Evolutionary conservation across 768 basidiomycete genomes (phyloP), one percentile per base, ranked within the genome.

Genomic region (Imleria badia): DNA sequence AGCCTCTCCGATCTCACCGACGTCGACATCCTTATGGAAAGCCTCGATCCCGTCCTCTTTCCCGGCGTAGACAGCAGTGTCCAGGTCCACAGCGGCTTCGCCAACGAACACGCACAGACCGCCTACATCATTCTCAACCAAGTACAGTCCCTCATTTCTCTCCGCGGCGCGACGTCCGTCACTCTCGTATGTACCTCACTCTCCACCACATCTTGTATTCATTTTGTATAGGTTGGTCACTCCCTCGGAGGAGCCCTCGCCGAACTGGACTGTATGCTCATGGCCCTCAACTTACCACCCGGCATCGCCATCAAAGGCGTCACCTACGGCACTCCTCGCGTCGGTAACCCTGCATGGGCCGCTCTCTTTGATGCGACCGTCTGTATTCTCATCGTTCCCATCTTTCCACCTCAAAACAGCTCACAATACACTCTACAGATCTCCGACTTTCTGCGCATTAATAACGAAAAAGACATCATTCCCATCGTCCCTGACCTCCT

Each of bases 401-500:
- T 48, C 29, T 30, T 48, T 19, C 31, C 22, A 12, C 46, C 33
- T 30, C n/a, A 51, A 23, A 22, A 23, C 19, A 17, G 29, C 17
- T 34, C 35, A 22, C 23, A 17, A 26, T 15, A 12, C 15, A 12
- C 5, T 38, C 31, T 23, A 33, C 14, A 69, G 63, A 60, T 67
- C 34, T 44, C 59, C 5, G 55, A 70, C 58, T 64, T 66, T 48
- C 65, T 52, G 52, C 60, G 68, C 35, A 60, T 71, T 33, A 70
- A 69, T 52, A 69, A 70, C n/a, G 29, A 49, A 48, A 68, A 62
- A n/a, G 78, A 82, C 60, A 54, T 75, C 29, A 70, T 86, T 40
- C 85, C 86, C 22, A 84, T 81, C 54, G 73, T 86, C 9, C 84
- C 84, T 9, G 78, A 75, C 3, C 71, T 75, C 19, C 72, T 69